Base-by-base conservation (phyloP, 2,329 filamentous ascomycete genomes). In the Metarhizium anisopliae region DNA sequence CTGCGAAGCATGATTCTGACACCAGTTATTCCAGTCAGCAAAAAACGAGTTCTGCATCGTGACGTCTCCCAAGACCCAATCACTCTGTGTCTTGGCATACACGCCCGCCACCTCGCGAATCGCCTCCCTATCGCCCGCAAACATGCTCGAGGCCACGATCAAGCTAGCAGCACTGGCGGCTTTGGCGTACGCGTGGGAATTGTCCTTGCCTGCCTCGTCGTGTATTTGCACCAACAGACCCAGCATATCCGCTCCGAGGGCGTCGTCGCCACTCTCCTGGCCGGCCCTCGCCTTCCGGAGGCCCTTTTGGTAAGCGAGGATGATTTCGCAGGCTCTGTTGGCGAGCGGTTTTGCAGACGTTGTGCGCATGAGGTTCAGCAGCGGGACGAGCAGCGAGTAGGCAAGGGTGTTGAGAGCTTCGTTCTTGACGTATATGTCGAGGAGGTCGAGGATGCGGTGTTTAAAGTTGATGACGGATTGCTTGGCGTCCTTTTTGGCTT, bases 401-500 rank as follows among this genome's bases (percentile, higher is more conserved):
- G 85, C 82, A 1, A 92, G 74, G 1, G 80, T 72, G 63, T 84
- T 87, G 25, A 79, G 78, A 55, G 87, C 82, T 70, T 94, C 86
- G 62, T 87, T 86, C 69, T 89, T 91, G 60, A 94, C 78, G 70
- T 90, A 97, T 60, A 94, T 87, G 58, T 87, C 83, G 11, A 97
- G 78, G 1, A 97, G 80, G 66, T 97, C 94, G 4, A 97, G 81
- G 6, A 96, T 87, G 47, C 92, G 88, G 70, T 90, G 89, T 76
- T 99, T 99, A 80, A 99, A 96, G 72, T 93, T 92, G 64, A 95
- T 76, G 66, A 97, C 89, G 20, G 85, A 90, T 62, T 93, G 88
- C 67, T 90, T 94, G 55, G 93, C 92, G 58, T 93, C 87, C 67
- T 90, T 90, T 64, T 88, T 87, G 66, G 94, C 86, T 71, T 92